Evolutionary conservation across 225 moss, liverwort and hornwort genomes (phyloP).

Genomic region (Thuidium tamariscinum): DNA sequence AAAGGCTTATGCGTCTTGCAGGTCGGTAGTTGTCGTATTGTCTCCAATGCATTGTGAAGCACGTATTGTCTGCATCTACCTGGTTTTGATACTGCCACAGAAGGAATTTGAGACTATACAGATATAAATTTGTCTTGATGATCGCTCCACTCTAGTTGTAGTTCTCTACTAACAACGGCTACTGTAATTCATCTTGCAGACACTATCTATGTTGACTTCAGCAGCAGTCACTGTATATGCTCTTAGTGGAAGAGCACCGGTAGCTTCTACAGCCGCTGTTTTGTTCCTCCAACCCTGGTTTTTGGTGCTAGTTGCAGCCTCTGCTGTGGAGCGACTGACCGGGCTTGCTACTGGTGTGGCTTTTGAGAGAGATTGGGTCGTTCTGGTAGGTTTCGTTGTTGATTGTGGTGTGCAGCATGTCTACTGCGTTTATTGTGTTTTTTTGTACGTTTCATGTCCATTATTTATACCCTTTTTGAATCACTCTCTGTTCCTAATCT

Average conservation of each 20-base stretch:
- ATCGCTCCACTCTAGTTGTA: not conserved
- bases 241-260: constrained; percentile 35
- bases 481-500: not conserved
- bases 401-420: not conserved
- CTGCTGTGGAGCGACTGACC: constrained; percentile 59
- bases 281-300: constrained; percentile 73
- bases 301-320: constrained; percentile 53
- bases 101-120: not conserved
- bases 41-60: not conserved
- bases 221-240: constrained; percentile 56
- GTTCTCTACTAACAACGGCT: not conserved
- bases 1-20: constrained; percentile 40
- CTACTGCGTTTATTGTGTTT: not conserved
- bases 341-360: constrained; percentile 71
- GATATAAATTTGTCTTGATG: not conserved
- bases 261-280: constrained; percentile 36
- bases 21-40: constrained; percentile 7
- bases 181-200: constrained; percentile 20
- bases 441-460: not conserved
- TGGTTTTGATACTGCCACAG: not conserved
- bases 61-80: not conserved
- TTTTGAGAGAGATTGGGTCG: constrained; percentile 81
- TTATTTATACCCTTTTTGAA: not conserved
- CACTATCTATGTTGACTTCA: constrained; percentile 56
- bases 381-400: constrained; percentile 31